Conservation (phyloP, 805 yeast genomes). For the Spathaspora sp. region DNA sequence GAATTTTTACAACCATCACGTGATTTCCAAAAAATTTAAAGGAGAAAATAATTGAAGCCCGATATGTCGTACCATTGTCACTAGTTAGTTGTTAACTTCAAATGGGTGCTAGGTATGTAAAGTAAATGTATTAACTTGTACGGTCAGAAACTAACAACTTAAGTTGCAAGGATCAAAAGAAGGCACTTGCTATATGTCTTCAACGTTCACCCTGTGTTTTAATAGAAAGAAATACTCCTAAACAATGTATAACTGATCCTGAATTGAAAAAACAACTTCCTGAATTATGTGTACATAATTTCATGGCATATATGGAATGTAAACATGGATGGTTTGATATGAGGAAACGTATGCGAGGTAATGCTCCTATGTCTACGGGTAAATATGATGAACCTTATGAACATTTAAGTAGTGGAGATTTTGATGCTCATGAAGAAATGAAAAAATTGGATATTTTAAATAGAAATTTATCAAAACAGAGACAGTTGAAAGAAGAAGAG, state of each 20-base stretch:
- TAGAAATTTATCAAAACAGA: conserved; percentile 39
- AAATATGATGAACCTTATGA: conserved; percentile 85
- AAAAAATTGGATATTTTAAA: conserved; percentile 62
- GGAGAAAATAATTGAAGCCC: neutral
- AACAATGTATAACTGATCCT: conserved; percentile 80
- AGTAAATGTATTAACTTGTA: neutral
- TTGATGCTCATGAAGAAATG: conserved; percentile 79
- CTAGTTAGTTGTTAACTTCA: neutral
- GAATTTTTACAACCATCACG: neutral
- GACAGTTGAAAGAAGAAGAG: conserved; percentile 27
- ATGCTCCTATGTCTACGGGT: conserved; percentile 91
- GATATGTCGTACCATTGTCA: neutral
- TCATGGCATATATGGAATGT: conserved; percentile 85
- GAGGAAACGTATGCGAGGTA: conserved; percentile 88
- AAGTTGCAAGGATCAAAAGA: conserved; percentile 91
- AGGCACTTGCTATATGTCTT: conserved; percentile 91
- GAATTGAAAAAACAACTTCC: conserved; percentile 75
- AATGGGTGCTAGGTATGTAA: conserved; percentile 55
- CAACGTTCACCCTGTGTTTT: conserved; percentile 96
- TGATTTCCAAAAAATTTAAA: neutral
- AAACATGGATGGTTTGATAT: conserved; percentile 87
- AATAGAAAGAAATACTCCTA: conserved; percentile 84
- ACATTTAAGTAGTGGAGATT: conserved; percentile 74
- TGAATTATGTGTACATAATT: conserved; percentile 79
- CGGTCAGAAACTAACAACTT: neutral